These are phyloP conservation scores for Racocetra persica DNA, from an alignment of 371 early-diverging fungal genomes.

Conservation along the genomic window DNA sequence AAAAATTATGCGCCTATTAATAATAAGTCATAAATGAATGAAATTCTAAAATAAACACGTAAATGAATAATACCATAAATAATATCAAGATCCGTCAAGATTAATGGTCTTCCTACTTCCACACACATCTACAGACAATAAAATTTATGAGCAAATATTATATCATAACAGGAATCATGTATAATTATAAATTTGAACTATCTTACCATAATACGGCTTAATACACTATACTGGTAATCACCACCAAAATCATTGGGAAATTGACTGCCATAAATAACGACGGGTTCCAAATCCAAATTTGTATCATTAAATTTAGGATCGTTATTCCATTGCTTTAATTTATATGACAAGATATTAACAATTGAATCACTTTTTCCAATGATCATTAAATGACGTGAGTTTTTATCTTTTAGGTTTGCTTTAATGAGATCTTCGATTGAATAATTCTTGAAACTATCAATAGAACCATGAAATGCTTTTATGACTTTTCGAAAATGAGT, in stretches of 20 bases:
- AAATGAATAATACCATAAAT: conserved; percentile 37
- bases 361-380: conserved; percentile 44
- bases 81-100: conserved; percentile 43
- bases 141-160: background rate
- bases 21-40: background rate
- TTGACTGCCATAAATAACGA: conserved; percentile 40
- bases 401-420: conserved; percentile 26
- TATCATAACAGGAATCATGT: background rate
- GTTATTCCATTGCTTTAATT: background rate
- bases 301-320: background rate
- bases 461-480: background rate
- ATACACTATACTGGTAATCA: conserved; percentile 43
- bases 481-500: conserved; percentile 19
- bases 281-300: background rate
- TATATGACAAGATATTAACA: conserved; percentile 30
- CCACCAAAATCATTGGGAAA: conserved; percentile 40
- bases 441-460: background rate
- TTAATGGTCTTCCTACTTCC: conserved; percentile 42
- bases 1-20: background rate
- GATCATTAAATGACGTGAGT: conserved; percentile 42
- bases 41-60: background rate
- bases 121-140: conserved; percentile 36
- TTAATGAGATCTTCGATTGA: conserved; percentile 28
- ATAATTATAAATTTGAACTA: background rate
- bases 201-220: conserved; percentile 41